Conservation (phyloP, 208 protist genomes). For the Tritrichomonas foetus region DNA sequence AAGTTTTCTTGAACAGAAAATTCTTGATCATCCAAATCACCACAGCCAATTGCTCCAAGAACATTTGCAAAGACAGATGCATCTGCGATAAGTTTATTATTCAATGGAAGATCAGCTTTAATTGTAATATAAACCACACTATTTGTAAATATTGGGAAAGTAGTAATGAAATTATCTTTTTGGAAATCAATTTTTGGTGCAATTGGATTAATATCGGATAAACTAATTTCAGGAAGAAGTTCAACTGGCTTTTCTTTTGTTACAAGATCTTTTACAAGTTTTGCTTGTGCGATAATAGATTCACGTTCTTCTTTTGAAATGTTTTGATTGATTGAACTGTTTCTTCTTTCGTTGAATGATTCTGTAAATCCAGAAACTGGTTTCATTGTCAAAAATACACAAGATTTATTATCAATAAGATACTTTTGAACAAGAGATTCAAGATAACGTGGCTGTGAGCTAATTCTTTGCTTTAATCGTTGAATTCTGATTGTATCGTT, state of each 20-base stretch:
- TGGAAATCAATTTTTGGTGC: not conserved
- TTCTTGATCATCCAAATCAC: slow-evolving; percentile 10
- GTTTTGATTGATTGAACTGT: not conserved
- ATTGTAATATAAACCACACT: not conserved
- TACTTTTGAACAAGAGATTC: not conserved
- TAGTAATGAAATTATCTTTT: not conserved
- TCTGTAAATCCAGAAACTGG: not conserved
- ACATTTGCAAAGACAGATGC: not conserved
- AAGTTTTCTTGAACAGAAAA: not conserved
- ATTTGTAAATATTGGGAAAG: not conserved
- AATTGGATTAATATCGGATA: not conserved
- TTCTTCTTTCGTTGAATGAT: not conserved
- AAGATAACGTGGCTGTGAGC: not conserved
- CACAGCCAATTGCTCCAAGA: not conserved
- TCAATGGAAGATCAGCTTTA: not conserved
- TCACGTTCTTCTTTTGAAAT: not conserved
- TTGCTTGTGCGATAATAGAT: not conserved
- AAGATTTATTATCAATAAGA: not conserved
- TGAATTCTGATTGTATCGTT: not conserved
- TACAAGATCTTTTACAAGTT: not conserved
- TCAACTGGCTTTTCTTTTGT: not conserved
- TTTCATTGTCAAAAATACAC: not conserved
- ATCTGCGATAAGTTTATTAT: not conserved
- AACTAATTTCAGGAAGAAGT: not conserved
- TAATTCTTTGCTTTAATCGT: not conserved